A percentile compares a stretch with the other conserved stretches of the same genome.
phyloP scores from a whole-genome alignment of 495 filamentous ascomycete species.

The Neurospora sublineolata region DNA sequence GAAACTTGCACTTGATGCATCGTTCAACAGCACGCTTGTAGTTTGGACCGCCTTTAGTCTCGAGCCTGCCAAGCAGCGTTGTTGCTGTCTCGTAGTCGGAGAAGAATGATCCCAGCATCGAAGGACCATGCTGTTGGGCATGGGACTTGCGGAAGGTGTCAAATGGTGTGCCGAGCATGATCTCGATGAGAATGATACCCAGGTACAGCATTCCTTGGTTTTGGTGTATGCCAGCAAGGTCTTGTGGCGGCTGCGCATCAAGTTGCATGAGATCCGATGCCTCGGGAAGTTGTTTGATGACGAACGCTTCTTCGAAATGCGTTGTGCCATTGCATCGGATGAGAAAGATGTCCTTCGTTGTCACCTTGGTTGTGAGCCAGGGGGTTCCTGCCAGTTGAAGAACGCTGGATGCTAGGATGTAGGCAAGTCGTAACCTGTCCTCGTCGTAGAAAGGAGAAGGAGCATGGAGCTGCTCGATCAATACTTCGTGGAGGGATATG shows the following conservation, averaged over 20 bases:
- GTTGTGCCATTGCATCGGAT: not conserved
- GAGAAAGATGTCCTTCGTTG: not conserved
- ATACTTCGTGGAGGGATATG: not conserved
- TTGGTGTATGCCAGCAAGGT: not conserved
- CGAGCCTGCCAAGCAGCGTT: not conserved
- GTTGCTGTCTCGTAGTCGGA: not conserved
- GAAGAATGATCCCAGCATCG: not conserved
- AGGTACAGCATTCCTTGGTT: constrained; percentile 4
- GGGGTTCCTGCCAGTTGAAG: not conserved
- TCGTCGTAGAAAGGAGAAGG: not conserved
- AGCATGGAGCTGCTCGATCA: not conserved
- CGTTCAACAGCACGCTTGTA: constrained; percentile 9
- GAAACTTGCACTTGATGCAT: not conserved
- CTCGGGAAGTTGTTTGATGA: not conserved
- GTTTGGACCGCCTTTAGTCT: not conserved
- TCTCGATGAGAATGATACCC: constrained; percentile 12
- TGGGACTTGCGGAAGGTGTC: not conserved
- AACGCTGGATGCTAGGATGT: not conserved
- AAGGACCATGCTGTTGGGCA: not conserved
- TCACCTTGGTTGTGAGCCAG: not conserved
- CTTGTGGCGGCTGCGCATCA: not conserved
- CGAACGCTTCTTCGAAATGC: not conserved
- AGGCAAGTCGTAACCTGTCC: not conserved
- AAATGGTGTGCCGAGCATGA: constrained; percentile 4
- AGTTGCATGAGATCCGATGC: not conserved